Percentiles rank a stretch among this genome's conserved stretches.
phyloP scores from a whole-genome alignment of 257 asterid species.

The Galeopsis tetrahit region DNA sequence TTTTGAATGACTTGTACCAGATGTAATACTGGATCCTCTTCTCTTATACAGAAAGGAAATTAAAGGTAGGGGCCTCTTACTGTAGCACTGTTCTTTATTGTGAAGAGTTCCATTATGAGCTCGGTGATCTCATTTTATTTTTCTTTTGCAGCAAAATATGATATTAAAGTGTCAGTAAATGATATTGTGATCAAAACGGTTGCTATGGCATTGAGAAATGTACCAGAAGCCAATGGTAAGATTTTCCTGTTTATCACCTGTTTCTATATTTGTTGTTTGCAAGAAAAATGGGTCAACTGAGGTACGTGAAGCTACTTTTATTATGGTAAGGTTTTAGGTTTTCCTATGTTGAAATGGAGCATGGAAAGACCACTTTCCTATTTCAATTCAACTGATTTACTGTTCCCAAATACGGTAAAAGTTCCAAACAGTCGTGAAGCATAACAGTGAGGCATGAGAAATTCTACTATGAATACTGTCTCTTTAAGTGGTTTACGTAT shows the following conservation, averaged over 20 bases:
- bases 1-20: conserved; percentile 52
- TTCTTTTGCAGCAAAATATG: conserved; percentile 72
- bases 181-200: conserved; percentile 94
- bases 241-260: conserved; percentile 23
- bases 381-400: conserved; percentile 11
- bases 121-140: conserved; percentile 34
- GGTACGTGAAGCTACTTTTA: background rate
- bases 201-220: conserved; percentile 82
- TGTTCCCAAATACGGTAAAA: background rate
- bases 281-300: conserved; percentile 20
- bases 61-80: conserved; percentile 63
- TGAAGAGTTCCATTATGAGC: conserved; percentile 31
- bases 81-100: conserved; percentile 25
- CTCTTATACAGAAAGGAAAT: conserved; percentile 93
- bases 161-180: conserved; percentile 91
- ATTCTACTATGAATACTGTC: background rate
- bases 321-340: background rate
- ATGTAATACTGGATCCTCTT: conserved; percentile 94
- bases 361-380: background rate
- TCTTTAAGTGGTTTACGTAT: background rate
- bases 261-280: conserved; percentile 26
- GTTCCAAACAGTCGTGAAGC: background rate
- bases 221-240: conserved; percentile 97
- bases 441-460: background rate
- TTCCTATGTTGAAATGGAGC: conserved; percentile 22